Percentiles rank a stretch among this genome's conserved stretches.
Evolutionary conservation across 768 basidiomycete species (phyloP).

Genomic region (Pleurotus cornucopiae): DNA sequence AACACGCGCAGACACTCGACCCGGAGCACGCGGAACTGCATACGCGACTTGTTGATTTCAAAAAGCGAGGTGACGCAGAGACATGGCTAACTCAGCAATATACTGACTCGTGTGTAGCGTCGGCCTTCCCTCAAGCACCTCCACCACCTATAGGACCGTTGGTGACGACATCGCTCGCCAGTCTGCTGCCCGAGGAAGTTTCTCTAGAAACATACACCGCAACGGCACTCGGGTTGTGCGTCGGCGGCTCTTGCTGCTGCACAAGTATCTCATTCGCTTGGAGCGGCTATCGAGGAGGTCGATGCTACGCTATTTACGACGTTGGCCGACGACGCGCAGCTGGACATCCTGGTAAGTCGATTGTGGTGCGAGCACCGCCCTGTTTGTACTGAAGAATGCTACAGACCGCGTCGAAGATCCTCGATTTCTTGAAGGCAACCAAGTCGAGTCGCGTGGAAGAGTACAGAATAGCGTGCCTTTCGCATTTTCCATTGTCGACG

Average conservation of each 20-base stretch:
- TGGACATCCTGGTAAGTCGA: constrained; percentile 44
- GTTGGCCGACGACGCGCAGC: constrained; percentile 34
- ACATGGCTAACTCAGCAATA: too few relatives aligned
- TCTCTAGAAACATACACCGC: constrained; percentile 69
- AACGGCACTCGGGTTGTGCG: constrained; percentile 48
- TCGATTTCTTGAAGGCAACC: constrained; percentile 45
- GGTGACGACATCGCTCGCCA: constrained; percentile 41
- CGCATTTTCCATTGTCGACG: constrained; percentile 57
- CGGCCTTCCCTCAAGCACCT: constrained; percentile 36
- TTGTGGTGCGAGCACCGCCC: neutral
- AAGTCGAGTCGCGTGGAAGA: constrained; percentile 54
- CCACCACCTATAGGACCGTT: constrained; percentile 45
- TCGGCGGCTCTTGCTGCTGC: constrained; percentile 61
- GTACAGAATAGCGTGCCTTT: constrained; percentile 52
- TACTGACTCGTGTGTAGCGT: constrained; percentile 29
- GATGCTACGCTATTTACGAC: constrained; percentile 53
- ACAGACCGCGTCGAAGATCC: constrained; percentile 49
- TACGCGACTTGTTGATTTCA: constrained; percentile 62
- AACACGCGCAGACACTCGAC: constrained; percentile 48
- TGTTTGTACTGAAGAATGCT: too few relatives aligned
- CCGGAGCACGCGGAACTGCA: constrained; percentile 66
- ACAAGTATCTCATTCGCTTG: constrained; percentile 44
- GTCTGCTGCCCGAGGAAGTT: constrained; percentile 52
- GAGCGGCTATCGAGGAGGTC: constrained; percentile 50
- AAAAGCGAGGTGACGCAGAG: constrained; percentile 37